These are phyloP conservation scores for Clarireedia paspali DNA, from an alignment of 2,329 filamentous ascomycete species.

Conservation along the genomic window DNA sequence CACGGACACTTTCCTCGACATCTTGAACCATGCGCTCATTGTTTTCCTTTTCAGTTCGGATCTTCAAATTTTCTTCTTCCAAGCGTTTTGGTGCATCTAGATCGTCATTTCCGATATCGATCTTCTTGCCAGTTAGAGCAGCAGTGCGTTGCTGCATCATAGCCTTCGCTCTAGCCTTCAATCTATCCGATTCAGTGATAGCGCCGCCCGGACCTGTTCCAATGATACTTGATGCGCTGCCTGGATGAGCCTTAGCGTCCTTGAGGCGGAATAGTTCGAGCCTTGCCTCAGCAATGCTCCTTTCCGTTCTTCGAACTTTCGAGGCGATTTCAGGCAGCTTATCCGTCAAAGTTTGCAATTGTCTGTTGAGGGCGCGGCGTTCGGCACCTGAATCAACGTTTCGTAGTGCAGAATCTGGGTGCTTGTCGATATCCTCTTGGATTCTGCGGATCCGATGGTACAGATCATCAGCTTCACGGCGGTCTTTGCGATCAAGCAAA, in stretches of 20 bases:
- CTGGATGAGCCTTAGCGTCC: slow-evolving; percentile 86
- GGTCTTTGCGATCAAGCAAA: slow-evolving; percentile 79
- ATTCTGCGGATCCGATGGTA: slow-evolving; percentile 86
- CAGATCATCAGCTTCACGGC: slow-evolving; percentile 86
- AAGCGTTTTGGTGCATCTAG: slow-evolving; percentile 73
- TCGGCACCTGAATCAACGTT: slow-evolving; percentile 82
- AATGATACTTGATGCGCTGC: slow-evolving; percentile 71
- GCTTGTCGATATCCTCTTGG: slow-evolving; percentile 89
- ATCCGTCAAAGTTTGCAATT: slow-evolving; percentile 82
- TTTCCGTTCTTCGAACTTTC: slow-evolving; percentile 82
- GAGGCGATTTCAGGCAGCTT: slow-evolving; percentile 88
- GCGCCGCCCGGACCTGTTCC: slow-evolving; percentile 87
- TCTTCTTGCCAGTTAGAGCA: slow-evolving; percentile 78
- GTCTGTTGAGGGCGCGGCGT: slow-evolving; percentile 74
- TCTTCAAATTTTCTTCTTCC: slow-evolving; percentile 78
- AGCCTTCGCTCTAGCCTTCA: slow-evolving; percentile 90
- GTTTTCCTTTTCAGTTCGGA: slow-evolving; percentile 79
- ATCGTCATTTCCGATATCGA: slow-evolving; percentile 61
- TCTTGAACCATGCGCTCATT: slow-evolving; percentile 96
- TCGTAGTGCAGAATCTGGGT: slow-evolving; percentile 67
- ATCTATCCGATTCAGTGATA: slow-evolving; percentile 85
- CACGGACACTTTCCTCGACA: slow-evolving; percentile 90
- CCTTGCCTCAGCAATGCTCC: slow-evolving; percentile 83
- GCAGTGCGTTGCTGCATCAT: slow-evolving; percentile 99
- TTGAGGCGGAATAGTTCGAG: slow-evolving; percentile 88